Evolutionary conservation across 1,284 basidiomycete genomes (phyloP), one percentile per base, ranked within the genome.

Genomic region (Kalmanozyma brasiliensis): DNA sequence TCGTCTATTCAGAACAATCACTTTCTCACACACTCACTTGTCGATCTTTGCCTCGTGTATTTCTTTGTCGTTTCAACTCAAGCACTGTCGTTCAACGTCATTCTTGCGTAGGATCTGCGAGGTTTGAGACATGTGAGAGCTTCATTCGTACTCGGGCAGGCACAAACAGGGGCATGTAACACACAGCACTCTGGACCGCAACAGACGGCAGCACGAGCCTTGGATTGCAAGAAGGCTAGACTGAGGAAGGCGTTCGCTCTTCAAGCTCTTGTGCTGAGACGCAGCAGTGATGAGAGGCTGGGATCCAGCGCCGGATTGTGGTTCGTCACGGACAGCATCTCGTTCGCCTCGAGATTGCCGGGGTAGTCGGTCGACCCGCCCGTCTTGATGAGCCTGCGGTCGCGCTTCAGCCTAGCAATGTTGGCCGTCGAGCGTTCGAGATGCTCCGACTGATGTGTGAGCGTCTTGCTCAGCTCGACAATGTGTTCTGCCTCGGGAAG

Each of bases 401-500:
- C 43, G 26, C 59, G 64, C 30, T 59, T 58, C 19, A 71, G 52
- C 8, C 29, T 33, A 6, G 37, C 34, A 11, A 71, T 59, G 14
- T 35, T 17, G n/a, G 53, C 30, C 7, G 34, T 29, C 2, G 53
- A 24, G 11, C 35, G 32, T 29, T 49, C 58, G 22, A 71, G 52
- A 26, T 55, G 49, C 8, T 45, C 20, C 2, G 43, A 36, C 44
- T 73, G 70, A 34, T 66, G 49, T 2, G 46, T 19, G 17, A 63
- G 56, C 0, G 65, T 68, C 17, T 63, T 49, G 24, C 35, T 51
- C 0, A 73, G 57, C 14, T 68, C 60, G 44, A 68, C 57, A 17
- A 61, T 59, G 43, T 73, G 65, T 48, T 73, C 70, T 36, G 65
- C 70, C 49, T 73, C 70, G 2, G 70, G 70, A 1, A 73, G 51